Evolutionary conservation across 805 yeast species (phyloP).

Genomic region (Saccharomycopsis capsularis): DNA sequence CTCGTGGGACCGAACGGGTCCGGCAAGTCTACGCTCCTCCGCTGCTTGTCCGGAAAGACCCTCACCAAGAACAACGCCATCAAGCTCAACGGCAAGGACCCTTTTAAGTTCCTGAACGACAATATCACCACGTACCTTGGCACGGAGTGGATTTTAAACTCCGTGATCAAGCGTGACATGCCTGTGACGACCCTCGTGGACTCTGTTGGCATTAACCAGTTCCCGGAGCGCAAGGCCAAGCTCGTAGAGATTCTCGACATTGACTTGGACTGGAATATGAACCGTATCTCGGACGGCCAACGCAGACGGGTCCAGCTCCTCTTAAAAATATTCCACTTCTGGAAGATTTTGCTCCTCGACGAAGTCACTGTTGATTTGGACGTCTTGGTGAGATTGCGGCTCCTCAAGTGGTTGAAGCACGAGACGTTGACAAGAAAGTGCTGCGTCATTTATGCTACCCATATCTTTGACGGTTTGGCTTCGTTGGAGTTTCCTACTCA

Average conservation of each 20-base stretch:
- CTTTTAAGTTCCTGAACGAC: conserved; percentile 58
- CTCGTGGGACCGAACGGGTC: conserved; percentile 96
- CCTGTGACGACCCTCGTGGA: conserved; percentile 73
- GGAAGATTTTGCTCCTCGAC: conserved; percentile 81
- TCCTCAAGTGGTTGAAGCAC: conserved; percentile 59
- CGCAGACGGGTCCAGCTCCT: conserved; percentile 88
- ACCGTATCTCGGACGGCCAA: conserved; percentile 88
- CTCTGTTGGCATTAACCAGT: conserved; percentile 77
- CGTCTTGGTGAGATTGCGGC: conserved; percentile 75
- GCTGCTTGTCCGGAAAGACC: conserved; percentile 86
- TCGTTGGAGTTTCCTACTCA: conserved; percentile 70
- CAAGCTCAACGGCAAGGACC: conserved; percentile 75
- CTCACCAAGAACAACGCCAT: conserved; percentile 63
- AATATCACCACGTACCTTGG: conserved; percentile 73
- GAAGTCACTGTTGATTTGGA: conserved; percentile 97
- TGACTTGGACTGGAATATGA: conserved; percentile 89
- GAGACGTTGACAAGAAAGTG: conserved; percentile 69
- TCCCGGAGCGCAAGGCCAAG: conserved; percentile 66
- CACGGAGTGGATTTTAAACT: conserved; percentile 95
- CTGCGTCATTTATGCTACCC: conserved; percentile 88
- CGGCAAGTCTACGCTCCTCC: conserved; percentile 85
- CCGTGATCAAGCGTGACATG: conserved; percentile 83
- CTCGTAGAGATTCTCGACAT: conserved; percentile 76
- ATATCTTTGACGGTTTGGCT: conserved; percentile 91
- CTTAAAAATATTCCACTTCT: conserved; percentile 89